Evolutionary conservation across 495 filamentous ascomycete species (phyloP).

Genomic region (Cenococcum geophilum): DNA sequence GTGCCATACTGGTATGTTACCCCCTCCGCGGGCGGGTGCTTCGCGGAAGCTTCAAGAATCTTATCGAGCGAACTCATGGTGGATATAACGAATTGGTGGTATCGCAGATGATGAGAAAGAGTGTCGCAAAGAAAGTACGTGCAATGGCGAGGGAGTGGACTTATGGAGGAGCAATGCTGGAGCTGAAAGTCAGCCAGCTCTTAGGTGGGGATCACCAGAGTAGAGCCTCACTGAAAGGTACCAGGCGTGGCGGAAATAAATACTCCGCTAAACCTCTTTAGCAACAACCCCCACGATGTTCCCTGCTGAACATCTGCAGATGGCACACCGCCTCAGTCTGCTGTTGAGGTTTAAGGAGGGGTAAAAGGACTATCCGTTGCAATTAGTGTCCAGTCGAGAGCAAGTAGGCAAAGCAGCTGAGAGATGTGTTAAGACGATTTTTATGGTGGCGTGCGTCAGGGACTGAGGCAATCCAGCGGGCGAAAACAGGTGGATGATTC

Average conservation of each 20-base stretch:
- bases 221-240: not conserved
- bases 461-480: too few species aligned
- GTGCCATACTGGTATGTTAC: slow-evolving; percentile 87
- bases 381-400: too few species aligned
- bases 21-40: slow-evolving; percentile 65
- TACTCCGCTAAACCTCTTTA: not conserved
- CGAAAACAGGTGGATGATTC: too few species aligned
- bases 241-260: not conserved
- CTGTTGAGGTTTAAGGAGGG: not conserved
- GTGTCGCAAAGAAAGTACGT: not conserved
- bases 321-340: not conserved
- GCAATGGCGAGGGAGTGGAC: not conserved
- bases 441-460: too few species aligned
- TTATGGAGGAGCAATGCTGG: not conserved
- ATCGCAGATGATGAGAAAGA: not conserved
- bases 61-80: slow-evolving; percentile 6
- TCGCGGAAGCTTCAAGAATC: slow-evolving; percentile 50
- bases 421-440: too few species aligned
- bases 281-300: not conserved
- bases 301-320: not conserved
- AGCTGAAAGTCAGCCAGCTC: not conserved
- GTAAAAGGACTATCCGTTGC: too few species aligned
- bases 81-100: not conserved
- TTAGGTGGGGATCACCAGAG: not conserved
- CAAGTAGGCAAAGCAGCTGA: too few species aligned